Evolutionary conservation across 768 basidiomycete species (phyloP).

Genomic region (Psilocybe azurescens): DNA sequence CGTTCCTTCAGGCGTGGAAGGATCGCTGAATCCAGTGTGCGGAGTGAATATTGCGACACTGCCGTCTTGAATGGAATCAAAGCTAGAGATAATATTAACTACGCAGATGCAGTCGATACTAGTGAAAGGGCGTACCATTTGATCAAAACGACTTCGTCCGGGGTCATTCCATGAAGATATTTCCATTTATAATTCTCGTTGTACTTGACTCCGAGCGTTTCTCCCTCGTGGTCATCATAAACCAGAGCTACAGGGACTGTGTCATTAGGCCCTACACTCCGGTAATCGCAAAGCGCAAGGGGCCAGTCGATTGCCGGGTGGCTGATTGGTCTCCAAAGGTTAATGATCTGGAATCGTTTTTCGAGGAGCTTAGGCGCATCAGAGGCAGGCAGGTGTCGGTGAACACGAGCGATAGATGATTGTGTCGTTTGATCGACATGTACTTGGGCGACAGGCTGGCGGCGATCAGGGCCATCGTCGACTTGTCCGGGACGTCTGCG

Average conservation of each 20-base stretch:
- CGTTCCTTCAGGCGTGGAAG: slow-evolving; percentile 52
- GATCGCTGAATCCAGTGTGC: slow-evolving; percentile 67
- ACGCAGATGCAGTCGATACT: not conserved
- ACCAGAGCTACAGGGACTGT: slow-evolving; percentile 48
- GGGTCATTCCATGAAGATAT: slow-evolving; percentile 47
- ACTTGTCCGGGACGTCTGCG: slow-evolving; percentile 42
- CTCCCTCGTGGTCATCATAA: slow-evolving; percentile 56
- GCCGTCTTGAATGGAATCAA: slow-evolving; percentile 43
- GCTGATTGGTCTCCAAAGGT: slow-evolving; percentile 63
- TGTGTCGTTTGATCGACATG: slow-evolving; percentile 60
- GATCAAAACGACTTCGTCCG: slow-evolving; percentile 56
- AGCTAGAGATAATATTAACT: slow-evolving; percentile 16
- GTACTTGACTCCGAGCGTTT: slow-evolving; percentile 52
- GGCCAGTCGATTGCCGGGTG: slow-evolving; percentile 56
- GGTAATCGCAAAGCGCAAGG: slow-evolving; percentile 55
- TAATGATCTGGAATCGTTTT: slow-evolving; percentile 62
- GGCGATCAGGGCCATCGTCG: slow-evolving; percentile 40
- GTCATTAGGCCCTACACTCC: slow-evolving; percentile 49
- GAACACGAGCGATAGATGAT: slow-evolving; percentile 50
- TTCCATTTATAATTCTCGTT: slow-evolving; percentile 57
- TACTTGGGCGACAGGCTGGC: slow-evolving; percentile 50
- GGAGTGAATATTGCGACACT: slow-evolving; percentile 61
- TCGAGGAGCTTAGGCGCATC: slow-evolving; percentile 50
- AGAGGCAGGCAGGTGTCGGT: slow-evolving; percentile 51
- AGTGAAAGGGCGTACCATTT: slow-evolving; percentile 37